A percentile compares a stretch with the other conserved stretches of the same genome.
Evolutionary conservation across 257 asterid species (phyloP).

Genomic region (Rehmannia glutinosa): DNA sequence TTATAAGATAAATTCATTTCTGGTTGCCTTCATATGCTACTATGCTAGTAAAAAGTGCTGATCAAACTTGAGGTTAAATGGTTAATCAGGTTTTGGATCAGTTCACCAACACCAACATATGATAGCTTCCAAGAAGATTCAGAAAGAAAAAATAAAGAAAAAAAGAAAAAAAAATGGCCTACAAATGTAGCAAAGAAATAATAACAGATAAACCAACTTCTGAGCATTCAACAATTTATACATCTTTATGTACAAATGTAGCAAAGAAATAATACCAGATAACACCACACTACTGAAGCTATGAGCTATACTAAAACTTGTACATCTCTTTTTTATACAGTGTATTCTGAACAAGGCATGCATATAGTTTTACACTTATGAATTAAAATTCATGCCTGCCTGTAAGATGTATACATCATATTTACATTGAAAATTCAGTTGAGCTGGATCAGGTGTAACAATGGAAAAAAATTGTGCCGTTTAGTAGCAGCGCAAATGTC

Average conservation of each 20-base stretch:
- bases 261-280: no score
- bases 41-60: no score
- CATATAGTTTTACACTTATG: not conserved
- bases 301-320: not conserved
- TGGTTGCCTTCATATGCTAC: no score
- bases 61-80: no score
- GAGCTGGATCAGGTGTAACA: no score
- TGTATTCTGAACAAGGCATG: not conserved
- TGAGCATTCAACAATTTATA: not conserved
- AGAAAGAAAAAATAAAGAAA: no score
- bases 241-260: not conserved
- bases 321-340: conserved; percentile 3
- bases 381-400: conserved; percentile 7
- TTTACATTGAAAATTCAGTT: conserved; percentile 18
- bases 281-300: not conserved
- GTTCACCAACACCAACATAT: no score
- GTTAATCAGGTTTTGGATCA: no score
- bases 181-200: not conserved
- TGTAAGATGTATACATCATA: not conserved
- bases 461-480: conserved; percentile 17
- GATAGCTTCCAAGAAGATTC: no score
- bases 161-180: not conserved
- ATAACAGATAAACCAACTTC: not conserved
- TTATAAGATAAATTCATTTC: no score
- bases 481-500: conserved; percentile 4